Conservation (phyloP, 495 filamentous ascomycete genomes). For the Hamigera avellanea region DNA sequence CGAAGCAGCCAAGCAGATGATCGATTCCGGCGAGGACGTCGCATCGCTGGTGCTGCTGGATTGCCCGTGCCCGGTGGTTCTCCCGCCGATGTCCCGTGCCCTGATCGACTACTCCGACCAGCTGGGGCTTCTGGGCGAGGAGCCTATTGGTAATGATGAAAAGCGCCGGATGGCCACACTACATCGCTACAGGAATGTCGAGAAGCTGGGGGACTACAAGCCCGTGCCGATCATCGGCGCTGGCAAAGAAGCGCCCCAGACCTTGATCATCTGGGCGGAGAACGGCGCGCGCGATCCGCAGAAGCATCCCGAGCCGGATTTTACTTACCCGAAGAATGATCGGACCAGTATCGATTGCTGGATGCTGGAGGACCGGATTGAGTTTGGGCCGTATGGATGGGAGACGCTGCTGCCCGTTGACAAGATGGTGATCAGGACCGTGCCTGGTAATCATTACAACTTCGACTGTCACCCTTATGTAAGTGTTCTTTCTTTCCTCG, state of each 20-base stretch:
- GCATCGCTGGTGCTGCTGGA: constrained; percentile 25
- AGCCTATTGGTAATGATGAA: not conserved
- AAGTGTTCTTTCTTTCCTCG: no score
- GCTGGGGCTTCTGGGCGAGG: not conserved
- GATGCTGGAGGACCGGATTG: no score
- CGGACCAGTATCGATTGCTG: no score
- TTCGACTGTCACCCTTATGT: no score
- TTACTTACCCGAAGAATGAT: no score
- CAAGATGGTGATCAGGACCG: no score
- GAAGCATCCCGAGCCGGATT: no score
- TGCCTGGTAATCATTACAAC: no score
- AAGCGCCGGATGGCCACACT: not conserved
- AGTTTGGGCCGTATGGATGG: no score
- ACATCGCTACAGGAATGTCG: not conserved
- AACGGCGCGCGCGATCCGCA: not conserved
- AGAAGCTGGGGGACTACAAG: not conserved
- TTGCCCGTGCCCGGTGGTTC: constrained; percentile 7
- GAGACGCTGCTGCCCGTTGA: no score
- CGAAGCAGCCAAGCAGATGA: constrained; percentile 19
- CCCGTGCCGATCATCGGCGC: not conserved
- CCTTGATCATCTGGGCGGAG: not conserved
- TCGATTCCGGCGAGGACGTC: constrained; percentile 15
- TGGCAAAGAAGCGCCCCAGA: not conserved
- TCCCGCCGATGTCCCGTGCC: not conserved
- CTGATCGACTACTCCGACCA: not conserved